phyloP scores from a whole-genome alignment of 208 protist species.

The Trypanosoma melophagium region DNA sequence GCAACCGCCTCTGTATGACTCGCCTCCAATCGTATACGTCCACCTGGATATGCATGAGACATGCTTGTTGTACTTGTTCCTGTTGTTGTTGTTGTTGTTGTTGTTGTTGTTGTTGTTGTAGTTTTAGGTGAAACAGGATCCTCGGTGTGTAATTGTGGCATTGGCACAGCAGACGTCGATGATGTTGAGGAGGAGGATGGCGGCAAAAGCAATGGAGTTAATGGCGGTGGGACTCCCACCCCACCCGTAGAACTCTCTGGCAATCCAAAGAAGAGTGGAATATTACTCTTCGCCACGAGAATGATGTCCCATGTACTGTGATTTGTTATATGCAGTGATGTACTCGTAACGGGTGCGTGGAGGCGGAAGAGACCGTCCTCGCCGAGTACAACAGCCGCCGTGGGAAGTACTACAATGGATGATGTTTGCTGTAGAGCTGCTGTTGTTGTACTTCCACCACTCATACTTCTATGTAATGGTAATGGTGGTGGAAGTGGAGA shows the following conservation, averaged over 20 bases:
- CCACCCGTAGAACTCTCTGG: too few relatives aligned
- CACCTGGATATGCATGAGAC: constrained; percentile 29
- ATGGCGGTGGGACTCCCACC: too few relatives aligned
- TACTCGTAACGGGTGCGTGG: constrained; percentile 26
- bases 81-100: background rate
- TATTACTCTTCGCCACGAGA: constrained; percentile 37
- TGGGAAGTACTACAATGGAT: constrained; percentile 31
- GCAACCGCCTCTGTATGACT: constrained; percentile 41
- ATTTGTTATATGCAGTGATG: constrained; percentile 38
- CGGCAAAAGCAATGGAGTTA: background rate
- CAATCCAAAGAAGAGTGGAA: constrained; percentile 38
- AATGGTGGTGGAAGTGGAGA: background rate
- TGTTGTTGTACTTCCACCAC: background rate
- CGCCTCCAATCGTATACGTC: constrained; percentile 48
- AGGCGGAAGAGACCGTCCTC: constrained; percentile 42
- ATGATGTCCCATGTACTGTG: constrained; percentile 43
- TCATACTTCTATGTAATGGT: background rate
- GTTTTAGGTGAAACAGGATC: background rate
- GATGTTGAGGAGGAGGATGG: background rate
- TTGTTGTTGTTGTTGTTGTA: background rate
- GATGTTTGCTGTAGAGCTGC: background rate
- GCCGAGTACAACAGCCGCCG: constrained; percentile 35
- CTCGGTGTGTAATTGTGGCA: background rate
- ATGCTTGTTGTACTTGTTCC: too few relatives aligned
- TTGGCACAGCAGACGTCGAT: too few relatives aligned